A percentile compares a stretch with the other conserved stretches of the same genome.
phyloP scores from a whole-genome alignment of 1,139 yeast genomes.

The Lodderomyces orthopsilosis region DNA sequence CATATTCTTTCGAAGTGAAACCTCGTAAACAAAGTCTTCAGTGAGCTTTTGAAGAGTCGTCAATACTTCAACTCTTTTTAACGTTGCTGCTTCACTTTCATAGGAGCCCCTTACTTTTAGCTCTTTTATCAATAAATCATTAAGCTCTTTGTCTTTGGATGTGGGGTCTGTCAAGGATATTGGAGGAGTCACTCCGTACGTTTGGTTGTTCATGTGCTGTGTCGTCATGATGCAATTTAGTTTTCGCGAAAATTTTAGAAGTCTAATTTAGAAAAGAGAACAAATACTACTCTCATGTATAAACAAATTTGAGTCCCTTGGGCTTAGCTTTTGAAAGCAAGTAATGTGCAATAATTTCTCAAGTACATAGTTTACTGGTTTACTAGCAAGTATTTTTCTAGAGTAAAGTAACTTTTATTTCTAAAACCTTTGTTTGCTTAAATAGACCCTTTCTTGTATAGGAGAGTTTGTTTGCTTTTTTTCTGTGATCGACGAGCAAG shows the following conservation, averaged over 20 bases:
- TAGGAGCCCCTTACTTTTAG: constrained; percentile 84
- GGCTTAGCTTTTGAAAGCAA: too few relatives aligned
- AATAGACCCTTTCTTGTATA: too few relatives aligned
- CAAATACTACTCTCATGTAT: too few relatives aligned
- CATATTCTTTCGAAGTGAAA: constrained; percentile 81
- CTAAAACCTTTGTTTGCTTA: too few relatives aligned
- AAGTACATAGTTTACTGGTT: too few relatives aligned
- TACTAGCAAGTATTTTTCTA: too few relatives aligned
- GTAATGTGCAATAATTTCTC: too few relatives aligned
- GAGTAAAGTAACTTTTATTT: too few relatives aligned
- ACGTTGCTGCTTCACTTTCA: constrained; percentile 80
- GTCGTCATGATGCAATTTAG: background rate
- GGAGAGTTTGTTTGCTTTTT: background rate
- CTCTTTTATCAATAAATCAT: constrained; percentile 75
- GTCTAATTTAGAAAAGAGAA: background rate
- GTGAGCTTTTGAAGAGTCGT: constrained; percentile 66
- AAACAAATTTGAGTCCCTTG: background rate
- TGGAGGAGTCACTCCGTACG: constrained; percentile 87
- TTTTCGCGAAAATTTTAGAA: background rate
- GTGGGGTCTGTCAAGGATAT: constrained; percentile 83
- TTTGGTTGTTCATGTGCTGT: background rate
- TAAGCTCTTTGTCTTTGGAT: constrained; percentile 68
- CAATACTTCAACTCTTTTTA: constrained; percentile 73
- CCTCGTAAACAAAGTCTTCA: constrained; percentile 77
- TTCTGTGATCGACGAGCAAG: background rate